phyloP scores from a whole-genome alignment of 176 grass and related monocot species.

The Triticum dicoccoides region DNA sequence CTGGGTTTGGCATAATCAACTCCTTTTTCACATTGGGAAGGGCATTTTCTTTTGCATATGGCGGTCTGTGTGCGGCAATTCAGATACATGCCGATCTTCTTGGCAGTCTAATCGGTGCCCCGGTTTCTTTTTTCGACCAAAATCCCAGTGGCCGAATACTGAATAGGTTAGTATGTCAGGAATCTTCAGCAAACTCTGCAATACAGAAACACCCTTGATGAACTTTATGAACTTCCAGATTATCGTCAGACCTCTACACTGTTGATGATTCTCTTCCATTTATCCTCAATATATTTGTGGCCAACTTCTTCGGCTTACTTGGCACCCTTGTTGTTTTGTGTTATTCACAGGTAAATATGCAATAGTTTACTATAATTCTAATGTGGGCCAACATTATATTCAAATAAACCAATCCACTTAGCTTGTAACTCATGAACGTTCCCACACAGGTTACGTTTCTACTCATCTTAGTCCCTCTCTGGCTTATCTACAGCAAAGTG shows the following conservation, averaged over 20 bases:
- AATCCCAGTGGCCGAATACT: slow-evolving; percentile 87
- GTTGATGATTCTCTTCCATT: slow-evolving; percentile 99
- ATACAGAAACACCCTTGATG: neutral
- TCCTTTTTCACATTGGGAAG: slow-evolving; percentile 85
- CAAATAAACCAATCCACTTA: slow-evolving; percentile 13
- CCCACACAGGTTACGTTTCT: slow-evolving; percentile 67
- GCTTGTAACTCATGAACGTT: slow-evolving; percentile 29
- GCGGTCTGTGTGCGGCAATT: slow-evolving; percentile 79
- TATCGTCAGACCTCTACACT: slow-evolving; percentile 88
- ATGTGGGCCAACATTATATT: neutral
- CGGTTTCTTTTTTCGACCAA: slow-evolving; percentile 82
- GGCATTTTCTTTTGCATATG: slow-evolving; percentile 90
- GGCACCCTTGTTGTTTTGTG: slow-evolving; percentile 78
- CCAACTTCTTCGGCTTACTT: slow-evolving; percentile 86
- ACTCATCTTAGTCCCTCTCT: slow-evolving; percentile 77
- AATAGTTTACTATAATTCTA: slow-evolving; percentile 3
- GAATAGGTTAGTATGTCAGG: slow-evolving; percentile 61
- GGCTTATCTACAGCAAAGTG: slow-evolving; percentile 64
- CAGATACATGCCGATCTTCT: slow-evolving; percentile 80
- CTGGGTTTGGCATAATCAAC: slow-evolving; percentile 81
- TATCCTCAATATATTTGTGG: slow-evolving; percentile 92
- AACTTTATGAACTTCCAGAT: slow-evolving; percentile 49
- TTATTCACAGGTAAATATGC: slow-evolving; percentile 77
- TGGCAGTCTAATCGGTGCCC: slow-evolving; percentile 65
- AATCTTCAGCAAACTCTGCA: slow-evolving; percentile 4